These are phyloP conservation scores for Triglochin maritima DNA, from an alignment of 106 monocot genomes.

Conservation along the genomic window DNA sequence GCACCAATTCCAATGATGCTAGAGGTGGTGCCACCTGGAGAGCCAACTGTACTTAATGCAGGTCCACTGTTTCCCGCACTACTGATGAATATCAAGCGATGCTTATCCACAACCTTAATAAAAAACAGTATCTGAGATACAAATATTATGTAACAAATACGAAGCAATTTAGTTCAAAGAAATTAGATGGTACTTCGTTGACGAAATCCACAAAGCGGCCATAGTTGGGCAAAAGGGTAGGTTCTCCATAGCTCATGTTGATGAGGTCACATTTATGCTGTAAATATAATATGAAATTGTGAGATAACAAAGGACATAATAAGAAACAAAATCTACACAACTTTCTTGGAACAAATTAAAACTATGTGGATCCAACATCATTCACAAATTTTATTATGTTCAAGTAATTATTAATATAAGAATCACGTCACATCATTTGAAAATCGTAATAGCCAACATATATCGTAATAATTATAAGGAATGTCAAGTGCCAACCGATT, in stretches of 20 bases:
- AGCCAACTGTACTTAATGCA: conserved; percentile 83
- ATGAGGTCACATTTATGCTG: conserved; percentile 99
- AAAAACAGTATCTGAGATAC: neutral
- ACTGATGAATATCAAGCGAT: conserved; percentile 75
- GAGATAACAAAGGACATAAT: neutral
- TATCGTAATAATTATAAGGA: too few species aligned
- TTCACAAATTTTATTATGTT: too few species aligned
- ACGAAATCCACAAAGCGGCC: conserved; percentile 92
- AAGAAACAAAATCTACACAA: neutral
- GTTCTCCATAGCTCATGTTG: conserved; percentile 98
- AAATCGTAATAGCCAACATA: too few species aligned
- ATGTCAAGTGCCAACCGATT: too few species aligned
- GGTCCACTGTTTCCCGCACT: conserved; percentile 98
- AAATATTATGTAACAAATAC: neutral
- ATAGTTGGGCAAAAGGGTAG: conserved; percentile 83
- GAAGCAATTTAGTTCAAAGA: neutral
- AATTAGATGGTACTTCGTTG: conserved; percentile 51
- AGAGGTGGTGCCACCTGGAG: conserved; percentile 92
- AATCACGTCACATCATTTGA: too few species aligned
- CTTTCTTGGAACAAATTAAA: neutral
- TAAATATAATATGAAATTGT: conserved; percentile 15
- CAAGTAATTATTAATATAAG: too few species aligned
- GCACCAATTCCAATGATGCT: conserved; percentile 96
- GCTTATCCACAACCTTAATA: conserved; percentile 74
- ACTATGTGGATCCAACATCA: too few species aligned